Evolutionary conservation across 345 rosid species (phyloP).

Genomic region (Lepidium didymum): DNA sequence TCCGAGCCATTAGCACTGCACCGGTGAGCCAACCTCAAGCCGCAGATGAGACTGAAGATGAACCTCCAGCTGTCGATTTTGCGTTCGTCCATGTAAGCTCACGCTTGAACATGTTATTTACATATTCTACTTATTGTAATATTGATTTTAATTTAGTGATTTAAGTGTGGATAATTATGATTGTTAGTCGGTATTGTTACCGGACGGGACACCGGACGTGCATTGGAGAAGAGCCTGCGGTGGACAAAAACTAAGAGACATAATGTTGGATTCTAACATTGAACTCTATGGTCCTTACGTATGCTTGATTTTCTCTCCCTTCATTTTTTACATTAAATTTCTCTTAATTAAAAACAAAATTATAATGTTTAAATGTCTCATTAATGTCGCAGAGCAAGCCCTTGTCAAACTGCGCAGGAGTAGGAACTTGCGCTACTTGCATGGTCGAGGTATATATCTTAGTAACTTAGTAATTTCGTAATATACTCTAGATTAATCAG

Average conservation of each 20-base stretch:
- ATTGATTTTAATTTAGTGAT: background rate
- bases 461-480: background rate
- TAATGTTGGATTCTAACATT: constrained; percentile 74
- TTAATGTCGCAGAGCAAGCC: constrained; percentile 46
- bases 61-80: constrained; percentile 57
- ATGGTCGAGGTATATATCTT: constrained; percentile 65
- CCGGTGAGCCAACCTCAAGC: constrained; percentile 32
- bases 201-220: constrained; percentile 85
- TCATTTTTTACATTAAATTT: background rate
- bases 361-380: background rate
- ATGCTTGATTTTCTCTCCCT: constrained; percentile 13
- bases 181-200: constrained; percentile 72
- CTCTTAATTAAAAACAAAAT: background rate
- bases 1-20: constrained; percentile 46
- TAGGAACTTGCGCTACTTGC: constrained; percentile 90
- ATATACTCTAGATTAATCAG: background rate
- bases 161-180: background rate
- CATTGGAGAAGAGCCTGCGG: constrained; percentile 65
- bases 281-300: constrained; percentile 93
- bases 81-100: constrained; percentile 80
- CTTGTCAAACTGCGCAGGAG: constrained; percentile 79
- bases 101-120: background rate
- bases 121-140: too few relatives aligned
- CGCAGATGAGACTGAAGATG: constrained; percentile 26
- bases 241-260: constrained; percentile 86